Evolutionary conservation across 208 protist genomes (phyloP), one percentile per base, ranked within the genome.

Genomic region (Trypanosoma mega): DNA sequence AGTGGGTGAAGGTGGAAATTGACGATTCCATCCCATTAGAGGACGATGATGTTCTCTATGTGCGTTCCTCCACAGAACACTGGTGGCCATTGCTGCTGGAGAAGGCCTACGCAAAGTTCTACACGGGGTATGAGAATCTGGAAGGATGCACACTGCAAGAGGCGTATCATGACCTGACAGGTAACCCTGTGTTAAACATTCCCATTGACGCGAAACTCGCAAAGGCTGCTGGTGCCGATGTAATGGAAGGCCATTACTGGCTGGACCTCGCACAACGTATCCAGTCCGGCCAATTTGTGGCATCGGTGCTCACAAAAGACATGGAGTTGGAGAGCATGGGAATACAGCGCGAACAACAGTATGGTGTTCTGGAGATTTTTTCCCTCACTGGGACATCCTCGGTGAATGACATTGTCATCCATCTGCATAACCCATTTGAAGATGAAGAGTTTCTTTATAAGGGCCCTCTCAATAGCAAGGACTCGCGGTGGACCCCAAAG

Each of bases 31-130:
- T 88, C 54, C 74, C 80, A 3, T 52, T 68, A 36, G 72, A 76
- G 24, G 76, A 84, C 14, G 79, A 67, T 36, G 56, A 72, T 47
- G 77, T 79, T 49, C 53, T 88, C 33, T 90, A 75, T 66, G 78
- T 72, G 67, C 78, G 77, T 50, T 85, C 82, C 16, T 79, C 80
- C 26, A 85, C 76, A 29, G 65, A 62, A 39, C 76, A 85, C 68
- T 84, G 76, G 78, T 92, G 85, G 85, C 81, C 85, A 50, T 60
- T 81, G 45, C 57, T 87, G 43, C 72, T 87, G n/a, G 76, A 87
- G 67, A 82, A 87, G 76, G 80, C 85, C 30, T 87, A 92, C 68
- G 85, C 85, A 31, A 92, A 92, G 72, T 85, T 90, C 63, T 90
- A 92, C 80, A 85, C 74, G 20, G 55, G 72, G n/a, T 92, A 86